A percentile compares a stretch with the other conserved stretches of the same genome.
Conservation (phyloP, 2,329 filamentous ascomycete species). For the Alternaria rosae region DNA sequence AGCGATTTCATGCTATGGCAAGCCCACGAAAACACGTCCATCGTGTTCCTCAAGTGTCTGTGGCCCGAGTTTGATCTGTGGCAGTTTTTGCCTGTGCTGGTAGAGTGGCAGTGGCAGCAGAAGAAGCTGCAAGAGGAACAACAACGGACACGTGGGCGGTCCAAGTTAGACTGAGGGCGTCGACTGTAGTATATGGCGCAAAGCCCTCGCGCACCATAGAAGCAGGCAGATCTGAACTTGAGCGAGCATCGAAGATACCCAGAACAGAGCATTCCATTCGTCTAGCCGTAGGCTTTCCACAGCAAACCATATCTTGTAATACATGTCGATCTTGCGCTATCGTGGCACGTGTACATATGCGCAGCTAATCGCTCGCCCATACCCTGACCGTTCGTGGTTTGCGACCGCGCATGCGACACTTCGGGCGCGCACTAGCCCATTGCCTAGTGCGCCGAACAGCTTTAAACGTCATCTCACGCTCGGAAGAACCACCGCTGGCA, state of each 20-base stretch:
- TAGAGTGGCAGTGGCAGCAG: slow-evolving; percentile 81
- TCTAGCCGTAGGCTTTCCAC: slow-evolving; percentile 20
- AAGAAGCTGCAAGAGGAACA: slow-evolving; percentile 52
- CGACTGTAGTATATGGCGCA: slow-evolving; percentile 5
- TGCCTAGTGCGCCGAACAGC: slow-evolving; percentile 1
- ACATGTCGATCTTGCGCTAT: slow-evolving; percentile 12
- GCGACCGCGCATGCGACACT: slow-evolving; percentile 3
- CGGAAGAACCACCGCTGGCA: slow-evolving; percentile 3
- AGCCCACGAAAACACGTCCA: slow-evolving; percentile 88
- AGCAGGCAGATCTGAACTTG: slow-evolving; percentile 15
- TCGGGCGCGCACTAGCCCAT: neutral
- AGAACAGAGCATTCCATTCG: slow-evolving; percentile 28
- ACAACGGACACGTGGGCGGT: slow-evolving; percentile 39
- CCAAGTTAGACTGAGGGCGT: slow-evolving; percentile 34
- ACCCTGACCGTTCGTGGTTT: neutral
- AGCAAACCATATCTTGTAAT: slow-evolving; percentile 21
- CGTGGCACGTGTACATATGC: slow-evolving; percentile 16
- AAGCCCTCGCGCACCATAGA: slow-evolving; percentile 8
- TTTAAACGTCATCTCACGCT: slow-evolving; percentile 14
- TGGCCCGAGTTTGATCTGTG: slow-evolving; percentile 98
- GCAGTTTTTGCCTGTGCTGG: slow-evolving; percentile 88
- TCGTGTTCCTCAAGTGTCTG: slow-evolving; percentile 88
- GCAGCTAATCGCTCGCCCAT: slow-evolving; percentile 19
- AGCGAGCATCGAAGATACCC: slow-evolving; percentile 36
- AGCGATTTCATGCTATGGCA: slow-evolving; percentile 99